Evolutionary conservation across 768 basidiomycete genomes (phyloP).

Genomic region (Ramaria sp.): DNA sequence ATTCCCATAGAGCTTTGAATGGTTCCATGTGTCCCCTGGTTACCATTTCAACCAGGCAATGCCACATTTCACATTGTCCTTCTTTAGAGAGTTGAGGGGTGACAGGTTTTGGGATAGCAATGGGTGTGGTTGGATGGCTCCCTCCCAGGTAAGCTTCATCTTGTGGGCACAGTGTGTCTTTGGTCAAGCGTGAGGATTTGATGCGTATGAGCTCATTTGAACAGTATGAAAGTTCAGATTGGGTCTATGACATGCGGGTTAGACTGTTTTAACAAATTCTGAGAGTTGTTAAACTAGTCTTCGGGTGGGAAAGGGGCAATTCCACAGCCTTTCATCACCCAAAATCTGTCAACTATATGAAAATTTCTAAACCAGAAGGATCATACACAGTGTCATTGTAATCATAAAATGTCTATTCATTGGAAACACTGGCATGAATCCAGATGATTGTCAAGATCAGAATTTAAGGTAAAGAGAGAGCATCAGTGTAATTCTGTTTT

Average conservation of each 20-base stretch:
- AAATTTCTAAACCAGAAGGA: not conserved
- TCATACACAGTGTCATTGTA: conserved; percentile 54
- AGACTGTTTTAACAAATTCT: not conserved
- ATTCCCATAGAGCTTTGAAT: conserved; percentile 70
- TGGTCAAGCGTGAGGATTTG: conserved; percentile 80
- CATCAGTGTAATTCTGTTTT: too few species aligned
- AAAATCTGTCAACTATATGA: not conserved
- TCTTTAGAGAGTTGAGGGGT: conserved; percentile 62
- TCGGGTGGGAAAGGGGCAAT: conserved; percentile 93
- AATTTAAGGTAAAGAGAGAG: too few species aligned
- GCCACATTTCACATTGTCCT: conserved; percentile 78
- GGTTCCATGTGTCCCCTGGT: conserved; percentile 78
- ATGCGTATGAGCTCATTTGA: conserved; percentile 75
- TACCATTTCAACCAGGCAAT: conserved; percentile 81
- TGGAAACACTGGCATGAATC: conserved; percentile 81
- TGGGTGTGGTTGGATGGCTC: conserved; percentile 42
- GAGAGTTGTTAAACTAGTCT: conserved; percentile 64
- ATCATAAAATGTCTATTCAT: conserved; percentile 81
- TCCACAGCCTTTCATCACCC: conserved; percentile 70
- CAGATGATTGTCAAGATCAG: too few species aligned
- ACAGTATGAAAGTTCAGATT: conserved; percentile 81
- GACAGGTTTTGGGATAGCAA: conserved; percentile 34
- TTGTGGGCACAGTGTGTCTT: conserved; percentile 70
- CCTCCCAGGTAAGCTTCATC: conserved; percentile 84
- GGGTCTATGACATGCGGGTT: conserved; percentile 44